A percentile compares a stretch with the other conserved stretches of the same genome.
Evolutionary conservation across 2,329 filamentous ascomycete species (phyloP).

Genomic region (Trichoderma sp.): DNA sequence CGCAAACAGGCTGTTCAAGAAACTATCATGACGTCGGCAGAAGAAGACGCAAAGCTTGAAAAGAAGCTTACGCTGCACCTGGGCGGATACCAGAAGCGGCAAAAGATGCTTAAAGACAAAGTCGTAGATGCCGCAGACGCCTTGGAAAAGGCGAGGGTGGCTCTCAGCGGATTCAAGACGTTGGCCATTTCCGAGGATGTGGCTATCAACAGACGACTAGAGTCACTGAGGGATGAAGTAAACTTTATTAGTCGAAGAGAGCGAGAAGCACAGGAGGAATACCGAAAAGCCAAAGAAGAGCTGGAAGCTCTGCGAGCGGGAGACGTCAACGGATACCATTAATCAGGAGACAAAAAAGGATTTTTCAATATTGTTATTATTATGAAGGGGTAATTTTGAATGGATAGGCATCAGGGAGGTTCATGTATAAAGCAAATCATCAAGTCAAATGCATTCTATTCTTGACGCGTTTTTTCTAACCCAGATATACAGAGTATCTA

Average conservation of each 20-base stretch:
- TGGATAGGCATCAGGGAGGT: conserved; percentile 7
- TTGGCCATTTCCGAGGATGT: conserved; percentile 77
- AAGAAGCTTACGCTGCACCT: conserved; percentile 88
- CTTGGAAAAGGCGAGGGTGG: conserved; percentile 68
- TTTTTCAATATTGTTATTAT: background rate
- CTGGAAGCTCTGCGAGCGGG: conserved; percentile 55
- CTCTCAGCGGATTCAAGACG: conserved; percentile 71
- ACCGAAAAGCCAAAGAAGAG: conserved; percentile 74
- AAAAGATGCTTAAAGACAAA: conserved; percentile 76
- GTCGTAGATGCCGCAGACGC: conserved; percentile 71
- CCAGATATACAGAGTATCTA: background rate
- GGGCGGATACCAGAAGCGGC: conserved; percentile 85
- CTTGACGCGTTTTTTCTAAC: background rate
- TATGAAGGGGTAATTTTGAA: conserved; percentile 2
- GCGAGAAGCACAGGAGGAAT: conserved; percentile 86
- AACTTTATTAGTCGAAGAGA: conserved; percentile 76
- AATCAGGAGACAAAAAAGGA: conserved; percentile 9
- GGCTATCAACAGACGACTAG: conserved; percentile 69
- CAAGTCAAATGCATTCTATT: conserved; percentile 2
- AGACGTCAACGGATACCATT: conserved; percentile 40
- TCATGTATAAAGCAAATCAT: conserved; percentile 4
- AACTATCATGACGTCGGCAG: conserved; percentile 68
- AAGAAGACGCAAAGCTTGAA: conserved; percentile 81
- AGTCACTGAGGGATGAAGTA: conserved; percentile 77
- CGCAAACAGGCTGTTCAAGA: conserved; percentile 62